These are phyloP conservation scores for Arthrobotrys iridis DNA, from an alignment of 2,329 filamentous ascomycete genomes.

Conservation along the genomic window DNA sequence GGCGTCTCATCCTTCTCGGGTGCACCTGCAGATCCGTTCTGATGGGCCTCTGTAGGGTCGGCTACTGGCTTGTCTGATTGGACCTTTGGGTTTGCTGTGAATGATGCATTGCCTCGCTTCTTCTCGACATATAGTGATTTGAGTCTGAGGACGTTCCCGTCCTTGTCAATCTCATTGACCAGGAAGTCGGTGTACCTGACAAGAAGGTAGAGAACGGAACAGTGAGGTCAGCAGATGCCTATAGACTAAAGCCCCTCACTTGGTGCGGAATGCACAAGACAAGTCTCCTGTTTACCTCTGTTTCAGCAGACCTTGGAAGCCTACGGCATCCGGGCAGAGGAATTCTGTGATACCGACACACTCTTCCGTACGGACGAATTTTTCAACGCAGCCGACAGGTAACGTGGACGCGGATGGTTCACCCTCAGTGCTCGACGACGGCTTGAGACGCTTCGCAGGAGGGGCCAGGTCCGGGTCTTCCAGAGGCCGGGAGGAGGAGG, in stretches of 20 bases:
- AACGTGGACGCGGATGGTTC: not conserved
- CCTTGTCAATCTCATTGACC: constrained; percentile 84
- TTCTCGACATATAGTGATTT: constrained; percentile 62
- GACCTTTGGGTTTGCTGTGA: constrained; percentile 32
- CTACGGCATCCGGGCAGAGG: constrained; percentile 68
- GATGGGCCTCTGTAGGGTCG: constrained; percentile 31
- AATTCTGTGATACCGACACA: constrained; percentile 72
- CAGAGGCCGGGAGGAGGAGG: constrained; percentile 9
- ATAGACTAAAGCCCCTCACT: constrained; percentile 7
- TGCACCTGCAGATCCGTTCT: constrained; percentile 12
- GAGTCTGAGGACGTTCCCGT: constrained; percentile 80
- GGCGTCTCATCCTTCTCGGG: not conserved
- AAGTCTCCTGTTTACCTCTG: constrained; percentile 66
- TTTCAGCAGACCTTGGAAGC: constrained; percentile 74
- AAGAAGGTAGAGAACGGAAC: not conserved
- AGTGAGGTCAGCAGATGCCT: constrained; percentile 18
- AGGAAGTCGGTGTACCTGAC: constrained; percentile 86
- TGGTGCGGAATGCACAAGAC: constrained; percentile 16
- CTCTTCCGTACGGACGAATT: constrained; percentile 55
- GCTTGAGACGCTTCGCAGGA: constrained; percentile 48
- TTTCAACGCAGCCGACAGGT: constrained; percentile 39
- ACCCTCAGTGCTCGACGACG: constrained; percentile 11
- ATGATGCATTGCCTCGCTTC: constrained; percentile 28
- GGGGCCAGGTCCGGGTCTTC: constrained; percentile 41
- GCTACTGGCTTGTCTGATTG: constrained; percentile 45